phyloP scores from a whole-genome alignment of 495 filamentous ascomycete genomes.

The Daldinia decipiens region DNA sequence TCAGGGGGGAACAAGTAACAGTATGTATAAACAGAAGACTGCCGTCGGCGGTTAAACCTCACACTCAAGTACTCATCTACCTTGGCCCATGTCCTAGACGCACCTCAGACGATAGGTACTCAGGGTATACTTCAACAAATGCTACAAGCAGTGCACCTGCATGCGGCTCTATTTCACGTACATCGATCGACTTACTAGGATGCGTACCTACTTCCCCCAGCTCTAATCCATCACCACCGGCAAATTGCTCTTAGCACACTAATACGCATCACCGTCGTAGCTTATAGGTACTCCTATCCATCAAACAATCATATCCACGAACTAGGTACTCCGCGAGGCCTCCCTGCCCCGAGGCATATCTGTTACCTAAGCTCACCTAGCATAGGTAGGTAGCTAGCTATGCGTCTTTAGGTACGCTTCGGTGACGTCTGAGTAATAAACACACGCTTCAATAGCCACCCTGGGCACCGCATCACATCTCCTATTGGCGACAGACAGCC shows the following conservation, averaged over 20 bases:
- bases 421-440: neutral
- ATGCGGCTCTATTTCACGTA: constrained; percentile 5
- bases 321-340: neutral
- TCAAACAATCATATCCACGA: no score
- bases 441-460: neutral
- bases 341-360: neutral
- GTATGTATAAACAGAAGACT: neutral
- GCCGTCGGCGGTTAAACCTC: neutral
- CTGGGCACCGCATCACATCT: neutral
- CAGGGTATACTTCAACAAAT: neutral
- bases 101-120: no score
- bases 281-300: no score
- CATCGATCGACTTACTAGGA: neutral
- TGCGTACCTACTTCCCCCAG: neutral
- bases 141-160: no score
- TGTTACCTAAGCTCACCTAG: no score
- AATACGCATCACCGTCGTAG: no score
- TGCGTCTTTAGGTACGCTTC: neutral
- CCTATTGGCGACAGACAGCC: neutral
- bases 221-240: no score
- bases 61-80: neutral
- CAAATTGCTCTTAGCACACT: neutral
- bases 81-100: neutral
- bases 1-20: neutral
- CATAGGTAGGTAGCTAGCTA: neutral